A percentile compares a stretch with the other conserved stretches of the same genome.
These are phyloP conservation scores for Bryopsis sp. DNA, from an alignment of 139 green algal species.

Conservation along the genomic window DNA sequence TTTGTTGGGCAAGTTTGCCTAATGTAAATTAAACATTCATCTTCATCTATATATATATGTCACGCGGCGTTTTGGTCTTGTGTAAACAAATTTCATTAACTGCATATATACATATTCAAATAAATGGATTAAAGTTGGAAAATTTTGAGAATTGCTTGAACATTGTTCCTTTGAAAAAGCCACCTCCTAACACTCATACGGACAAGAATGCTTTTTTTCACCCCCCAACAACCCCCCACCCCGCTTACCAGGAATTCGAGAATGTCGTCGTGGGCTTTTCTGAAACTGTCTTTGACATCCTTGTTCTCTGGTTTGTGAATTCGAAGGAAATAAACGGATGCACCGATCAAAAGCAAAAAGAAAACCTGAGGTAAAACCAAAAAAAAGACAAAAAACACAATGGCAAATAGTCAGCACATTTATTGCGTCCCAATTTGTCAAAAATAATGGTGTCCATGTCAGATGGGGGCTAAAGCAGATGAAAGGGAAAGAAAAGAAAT, in stretches of 20 bases:
- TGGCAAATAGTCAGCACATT: not conserved
- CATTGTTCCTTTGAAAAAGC: too few species aligned
- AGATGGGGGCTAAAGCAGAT: not conserved
- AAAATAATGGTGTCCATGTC: not conserved
- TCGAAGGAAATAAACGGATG: conserved; percentile 32
- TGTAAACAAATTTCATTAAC: not conserved
- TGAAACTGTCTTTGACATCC: conserved; percentile 25
- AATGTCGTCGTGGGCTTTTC: conserved; percentile 35
- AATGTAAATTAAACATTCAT: too few species aligned
- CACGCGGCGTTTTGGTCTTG: not conserved
- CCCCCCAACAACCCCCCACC: not conserved
- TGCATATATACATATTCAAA: not conserved
- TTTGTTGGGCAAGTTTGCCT: too few species aligned
- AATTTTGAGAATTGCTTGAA: not conserved
- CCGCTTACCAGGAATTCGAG: conserved; percentile 42
- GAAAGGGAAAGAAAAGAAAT: not conserved
- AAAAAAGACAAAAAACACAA: not conserved
- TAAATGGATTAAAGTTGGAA: not conserved
- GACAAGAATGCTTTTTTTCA: not conserved
- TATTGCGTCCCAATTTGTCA: not conserved
- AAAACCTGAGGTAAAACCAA: not conserved
- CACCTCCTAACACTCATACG: too few species aligned
- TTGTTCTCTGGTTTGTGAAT: conserved; percentile 29
- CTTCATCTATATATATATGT: not conserved
- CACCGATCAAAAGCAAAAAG: not conserved